These are phyloP conservation scores for Aschersonia sp. DNA, from an alignment of 2,329 filamentous ascomycete genomes.

Conservation along the genomic window DNA sequence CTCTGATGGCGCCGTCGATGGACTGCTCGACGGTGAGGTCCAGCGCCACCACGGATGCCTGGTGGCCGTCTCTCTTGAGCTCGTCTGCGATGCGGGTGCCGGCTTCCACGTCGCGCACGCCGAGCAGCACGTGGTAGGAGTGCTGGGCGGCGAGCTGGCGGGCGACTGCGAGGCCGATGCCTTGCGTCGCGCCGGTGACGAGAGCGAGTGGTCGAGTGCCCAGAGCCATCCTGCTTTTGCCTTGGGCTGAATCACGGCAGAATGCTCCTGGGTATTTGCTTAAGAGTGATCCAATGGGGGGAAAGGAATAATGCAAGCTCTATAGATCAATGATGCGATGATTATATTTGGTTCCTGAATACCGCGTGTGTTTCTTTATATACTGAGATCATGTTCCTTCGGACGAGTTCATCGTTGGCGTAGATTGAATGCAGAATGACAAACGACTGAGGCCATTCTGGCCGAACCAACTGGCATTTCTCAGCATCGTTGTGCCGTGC, in stretches of 20 bases:
- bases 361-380: too few species aligned
- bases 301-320: neutral
- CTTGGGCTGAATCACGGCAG: neutral
- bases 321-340: neutral
- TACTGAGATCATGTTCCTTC: neutral
- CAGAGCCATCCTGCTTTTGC: neutral
- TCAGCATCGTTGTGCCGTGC: too few species aligned
- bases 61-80: constrained; percentile 9
- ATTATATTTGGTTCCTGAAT: neutral
- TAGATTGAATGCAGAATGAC: neutral
- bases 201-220: constrained; percentile 5
- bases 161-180: constrained; percentile 8
- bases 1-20: constrained; percentile 10
- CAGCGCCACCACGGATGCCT: constrained; percentile 11
- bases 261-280: neutral
- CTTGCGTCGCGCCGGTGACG: constrained; percentile 10
- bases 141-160: constrained; percentile 11
- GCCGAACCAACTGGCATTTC: too few species aligned
- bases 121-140: constrained; percentile 18
- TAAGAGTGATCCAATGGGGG: neutral
- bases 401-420: neutral
- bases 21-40: constrained; percentile 14
- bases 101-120: constrained; percentile 13
- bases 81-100: constrained; percentile 11
- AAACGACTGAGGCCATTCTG: neutral